These are phyloP conservation scores for Lactarius indigo DNA, from an alignment of 768 basidiomycete genomes.

Conservation along the genomic window DNA sequence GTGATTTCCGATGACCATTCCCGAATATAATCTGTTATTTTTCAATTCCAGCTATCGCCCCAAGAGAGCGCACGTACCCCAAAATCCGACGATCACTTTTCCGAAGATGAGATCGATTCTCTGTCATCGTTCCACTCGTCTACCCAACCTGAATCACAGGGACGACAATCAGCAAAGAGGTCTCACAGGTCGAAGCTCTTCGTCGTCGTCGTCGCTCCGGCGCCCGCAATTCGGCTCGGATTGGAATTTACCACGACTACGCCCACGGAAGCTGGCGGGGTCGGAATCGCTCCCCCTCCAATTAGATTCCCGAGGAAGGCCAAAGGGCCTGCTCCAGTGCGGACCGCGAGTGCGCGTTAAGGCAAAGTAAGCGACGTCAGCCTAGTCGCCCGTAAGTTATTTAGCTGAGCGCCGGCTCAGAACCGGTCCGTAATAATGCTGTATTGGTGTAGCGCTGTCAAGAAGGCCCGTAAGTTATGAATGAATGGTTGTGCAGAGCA, in stretches of 20 bases:
- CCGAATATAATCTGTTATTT: neutral
- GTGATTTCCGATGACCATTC: neutral
- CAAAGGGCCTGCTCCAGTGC: conserved; percentile 5
- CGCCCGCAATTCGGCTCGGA: conserved; percentile 20
- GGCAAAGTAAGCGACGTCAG: neutral
- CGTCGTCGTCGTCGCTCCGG: neutral
- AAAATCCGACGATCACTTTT: neutral
- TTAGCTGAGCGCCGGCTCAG: neutral
- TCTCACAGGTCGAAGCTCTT: neutral
- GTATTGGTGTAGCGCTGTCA: neutral
- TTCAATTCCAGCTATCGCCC: neutral
- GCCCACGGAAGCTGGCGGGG: neutral
- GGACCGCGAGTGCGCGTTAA: conserved; percentile 17
- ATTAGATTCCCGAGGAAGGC: conserved; percentile 12
- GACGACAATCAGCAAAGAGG: neutral
- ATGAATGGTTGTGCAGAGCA: neutral
- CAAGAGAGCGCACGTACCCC: neutral
- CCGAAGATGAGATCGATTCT: neutral
- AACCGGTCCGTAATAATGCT: neutral
- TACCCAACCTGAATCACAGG: neutral
- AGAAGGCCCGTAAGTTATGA: neutral
- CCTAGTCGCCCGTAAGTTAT: neutral
- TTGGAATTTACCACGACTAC: conserved; percentile 8
- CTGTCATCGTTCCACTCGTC: neutral
- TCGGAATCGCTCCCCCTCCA: conserved; percentile 9